These are phyloP conservation scores for Shiraia sp. DNA, from an alignment of 2,329 filamentous ascomycete species.

Conservation along the genomic window DNA sequence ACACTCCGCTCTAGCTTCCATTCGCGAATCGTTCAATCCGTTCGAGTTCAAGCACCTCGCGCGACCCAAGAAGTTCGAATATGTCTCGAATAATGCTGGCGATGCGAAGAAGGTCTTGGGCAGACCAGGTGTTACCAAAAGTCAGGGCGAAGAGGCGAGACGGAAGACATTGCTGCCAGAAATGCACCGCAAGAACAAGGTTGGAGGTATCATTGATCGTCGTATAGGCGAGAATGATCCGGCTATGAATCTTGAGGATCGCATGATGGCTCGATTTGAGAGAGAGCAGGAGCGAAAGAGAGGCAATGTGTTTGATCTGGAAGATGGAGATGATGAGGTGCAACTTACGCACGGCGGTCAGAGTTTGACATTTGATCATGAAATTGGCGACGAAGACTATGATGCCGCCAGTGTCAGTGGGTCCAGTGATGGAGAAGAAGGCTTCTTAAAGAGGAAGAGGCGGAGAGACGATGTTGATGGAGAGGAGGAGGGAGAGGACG, in stretches of 20 bases:
- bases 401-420: conserved; percentile 72
- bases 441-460: conserved; percentile 48
- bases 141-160: conserved; percentile 83
- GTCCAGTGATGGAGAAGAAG: conserved; percentile 46
- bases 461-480: conserved; percentile 54
- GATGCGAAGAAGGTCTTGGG: conserved; percentile 61
- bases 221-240: conserved; percentile 96
- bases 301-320: conserved; percentile 86
- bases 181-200: conserved; percentile 85
- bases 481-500: conserved; percentile 30
- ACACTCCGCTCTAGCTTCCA: conserved; percentile 76
- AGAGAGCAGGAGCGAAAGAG: conserved; percentile 82
- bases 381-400: conserved; percentile 69
- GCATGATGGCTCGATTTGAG: conserved; percentile 88
- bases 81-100: conserved; percentile 67
- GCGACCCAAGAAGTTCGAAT: conserved; percentile 80
- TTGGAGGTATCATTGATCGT: conserved; percentile 88
- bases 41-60: conserved; percentile 88
- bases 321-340: conserved; percentile 75
- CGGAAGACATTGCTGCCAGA: conserved; percentile 84
- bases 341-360: conserved; percentile 83
- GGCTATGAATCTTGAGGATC: conserved; percentile 89
- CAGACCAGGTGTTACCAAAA: conserved; percentile 82
- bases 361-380: conserved; percentile 66
- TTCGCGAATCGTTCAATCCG: conserved; percentile 96